These are phyloP conservation scores for Penicillium sp. DNA, from an alignment of 2,329 filamentous ascomycete genomes.

Conservation along the genomic window DNA sequence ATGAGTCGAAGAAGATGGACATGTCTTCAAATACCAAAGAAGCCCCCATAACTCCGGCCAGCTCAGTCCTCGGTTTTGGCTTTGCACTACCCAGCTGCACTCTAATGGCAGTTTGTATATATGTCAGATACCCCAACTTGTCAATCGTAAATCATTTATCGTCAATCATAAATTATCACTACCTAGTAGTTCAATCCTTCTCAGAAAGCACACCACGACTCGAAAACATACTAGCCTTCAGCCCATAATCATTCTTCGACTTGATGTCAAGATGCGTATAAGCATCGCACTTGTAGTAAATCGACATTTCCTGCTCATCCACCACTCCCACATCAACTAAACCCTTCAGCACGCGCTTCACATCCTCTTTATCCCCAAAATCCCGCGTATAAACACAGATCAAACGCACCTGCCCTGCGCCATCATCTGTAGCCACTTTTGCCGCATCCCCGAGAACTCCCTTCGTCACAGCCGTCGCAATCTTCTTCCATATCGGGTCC, in stretches of 20 bases:
- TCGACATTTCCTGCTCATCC: constrained; percentile 36
- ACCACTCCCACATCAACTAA: constrained; percentile 60
- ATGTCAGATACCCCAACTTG: neutral
- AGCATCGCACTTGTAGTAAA: constrained; percentile 76
- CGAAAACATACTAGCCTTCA: constrained; percentile 49
- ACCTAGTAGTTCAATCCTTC: constrained; percentile 15
- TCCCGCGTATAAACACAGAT: constrained; percentile 75
- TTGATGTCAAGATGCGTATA: constrained; percentile 62
- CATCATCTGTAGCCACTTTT: constrained; percentile 61
- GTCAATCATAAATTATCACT: constrained; percentile 5
- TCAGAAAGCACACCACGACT: constrained; percentile 36
- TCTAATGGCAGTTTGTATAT: constrained; percentile 1
- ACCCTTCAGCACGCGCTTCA: constrained; percentile 59
- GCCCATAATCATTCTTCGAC: constrained; percentile 55
- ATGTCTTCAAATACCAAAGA: no score
- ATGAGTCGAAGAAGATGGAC: no score
- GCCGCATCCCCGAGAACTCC: constrained; percentile 66
- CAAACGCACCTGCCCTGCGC: constrained; percentile 45
- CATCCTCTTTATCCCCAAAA: constrained; percentile 63
- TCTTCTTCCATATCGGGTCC: constrained; percentile 48
- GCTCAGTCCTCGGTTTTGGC: no score
- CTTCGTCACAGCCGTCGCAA: constrained; percentile 61
- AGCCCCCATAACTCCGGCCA: no score
- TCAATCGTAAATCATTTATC: constrained; percentile 6
- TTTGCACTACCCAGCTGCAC: no score